A percentile compares a stretch with the other conserved stretches of the same genome.
Evolutionary conservation across 2,329 filamentous ascomycete genomes (phyloP).

Genomic region (Fusarium caatingaense): DNA sequence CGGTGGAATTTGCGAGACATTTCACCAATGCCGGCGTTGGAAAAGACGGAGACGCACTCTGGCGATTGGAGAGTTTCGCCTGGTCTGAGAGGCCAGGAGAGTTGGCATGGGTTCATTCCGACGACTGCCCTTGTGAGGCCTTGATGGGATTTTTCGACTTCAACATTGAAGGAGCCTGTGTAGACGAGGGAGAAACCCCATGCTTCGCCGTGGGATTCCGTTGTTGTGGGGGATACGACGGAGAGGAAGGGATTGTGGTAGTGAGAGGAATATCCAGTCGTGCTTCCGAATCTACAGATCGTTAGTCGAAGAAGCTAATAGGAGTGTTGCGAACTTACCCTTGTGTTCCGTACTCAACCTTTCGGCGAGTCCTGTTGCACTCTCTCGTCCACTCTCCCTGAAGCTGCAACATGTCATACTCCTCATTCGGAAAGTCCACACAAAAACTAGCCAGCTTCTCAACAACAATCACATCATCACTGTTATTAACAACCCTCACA

Average conservation of each 20-base stretch:
- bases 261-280: conserved; percentile 71
- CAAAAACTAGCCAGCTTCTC: conserved; percentile 70
- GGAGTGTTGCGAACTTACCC: conserved; percentile 60
- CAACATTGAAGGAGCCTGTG: conserved; percentile 70
- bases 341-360: conserved; percentile 67
- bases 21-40: conserved; percentile 66
- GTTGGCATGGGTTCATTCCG: conserved; percentile 70
- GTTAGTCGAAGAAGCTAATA: background rate
- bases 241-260: conserved; percentile 73
- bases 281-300: conserved; percentile 65
- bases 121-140: conserved; percentile 70
- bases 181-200: conserved; percentile 75
- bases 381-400: conserved; percentile 73
- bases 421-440: conserved; percentile 68
- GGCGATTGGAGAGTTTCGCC: conserved; percentile 70
- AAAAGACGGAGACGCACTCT: conserved; percentile 72
- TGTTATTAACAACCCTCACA: conserved; percentile 70
- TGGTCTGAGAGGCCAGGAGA: conserved; percentile 67
- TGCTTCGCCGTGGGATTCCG: conserved; percentile 69
- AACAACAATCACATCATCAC: conserved; percentile 62
- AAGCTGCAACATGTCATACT: conserved; percentile 71
- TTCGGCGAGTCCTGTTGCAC: conserved; percentile 63
- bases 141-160: conserved; percentile 72
- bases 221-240: conserved; percentile 66
- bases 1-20: conserved; percentile 72